Evolutionary conservation across 1,284 basidiomycete species (phyloP).

Genomic region (Exobasidium rhododendri): DNA sequence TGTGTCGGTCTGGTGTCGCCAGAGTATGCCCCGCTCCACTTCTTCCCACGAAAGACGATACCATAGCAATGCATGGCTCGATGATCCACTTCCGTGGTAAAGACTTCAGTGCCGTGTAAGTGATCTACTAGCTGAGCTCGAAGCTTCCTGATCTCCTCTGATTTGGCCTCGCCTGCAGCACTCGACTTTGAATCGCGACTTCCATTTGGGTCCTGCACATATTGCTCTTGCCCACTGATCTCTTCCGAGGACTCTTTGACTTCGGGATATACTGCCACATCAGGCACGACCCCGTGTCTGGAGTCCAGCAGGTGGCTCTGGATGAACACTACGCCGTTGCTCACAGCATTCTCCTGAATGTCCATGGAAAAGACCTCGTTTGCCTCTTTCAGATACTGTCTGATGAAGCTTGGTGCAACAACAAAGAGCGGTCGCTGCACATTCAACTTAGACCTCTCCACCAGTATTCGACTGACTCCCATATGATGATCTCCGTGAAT

Average conservation of each 20-base stretch:
- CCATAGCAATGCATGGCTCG: conserved; percentile 30
- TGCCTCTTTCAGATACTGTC: conserved; percentile 60
- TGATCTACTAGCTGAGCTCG: not conserved
- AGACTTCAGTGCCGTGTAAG: conserved; percentile 1
- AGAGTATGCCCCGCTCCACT: conserved; percentile 60
- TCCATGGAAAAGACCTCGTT: conserved; percentile 63
- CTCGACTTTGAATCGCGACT: not conserved
- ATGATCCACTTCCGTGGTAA: conserved; percentile 20
- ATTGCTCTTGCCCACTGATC: not conserved
- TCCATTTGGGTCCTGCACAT: not conserved
- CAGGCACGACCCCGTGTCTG: conserved; percentile 27
- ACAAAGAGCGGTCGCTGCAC: conserved; percentile 63
- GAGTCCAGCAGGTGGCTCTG: conserved; percentile 35
- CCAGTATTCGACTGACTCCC: conserved; percentile 72
- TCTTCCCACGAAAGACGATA: conserved; percentile 23
- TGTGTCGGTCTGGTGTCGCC: conserved; percentile 81
- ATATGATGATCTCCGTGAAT: conserved; percentile 90
- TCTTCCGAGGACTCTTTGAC: not conserved
- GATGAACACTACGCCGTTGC: conserved; percentile 58
- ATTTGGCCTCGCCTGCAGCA: not conserved
- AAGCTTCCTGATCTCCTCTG: not conserved
- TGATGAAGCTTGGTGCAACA: conserved; percentile 63
- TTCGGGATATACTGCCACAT: not conserved
- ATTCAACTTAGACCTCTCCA: conserved; percentile 67
- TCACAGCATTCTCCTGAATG: conserved; percentile 47